Conservation (phyloP, 148 eudicot species). For the Rhododendron ferrugineum region DNA sequence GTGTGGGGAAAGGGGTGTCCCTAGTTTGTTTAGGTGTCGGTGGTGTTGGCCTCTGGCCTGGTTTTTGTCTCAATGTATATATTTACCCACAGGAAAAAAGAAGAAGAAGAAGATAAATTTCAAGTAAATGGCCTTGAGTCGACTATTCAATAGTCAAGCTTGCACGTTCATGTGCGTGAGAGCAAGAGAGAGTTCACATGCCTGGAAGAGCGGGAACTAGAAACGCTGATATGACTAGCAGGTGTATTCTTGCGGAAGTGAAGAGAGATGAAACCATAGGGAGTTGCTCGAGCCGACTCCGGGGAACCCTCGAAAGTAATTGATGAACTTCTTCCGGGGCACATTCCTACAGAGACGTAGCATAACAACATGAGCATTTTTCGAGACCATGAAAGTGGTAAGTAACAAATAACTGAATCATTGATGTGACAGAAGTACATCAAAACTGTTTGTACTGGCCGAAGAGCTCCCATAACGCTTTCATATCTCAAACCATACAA, state of each 20-base stretch:
- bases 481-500: background rate
- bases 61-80: background rate
- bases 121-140: background rate
- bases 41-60: background rate
- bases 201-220: constrained; percentile 31
- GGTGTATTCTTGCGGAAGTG: constrained; percentile 27
- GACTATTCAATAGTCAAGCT: background rate
- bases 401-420: background rate
- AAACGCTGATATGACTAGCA: constrained; percentile 15
- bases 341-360: constrained; percentile 35
- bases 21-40: background rate
- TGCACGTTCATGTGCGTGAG: background rate
- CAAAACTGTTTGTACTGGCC: background rate
- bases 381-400: background rate
- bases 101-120: background rate
- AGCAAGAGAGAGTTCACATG: constrained; percentile 10
- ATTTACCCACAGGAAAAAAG: background rate
- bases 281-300: constrained; percentile 25
- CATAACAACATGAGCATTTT: background rate
- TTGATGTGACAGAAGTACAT: background rate
- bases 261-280: constrained; percentile 26
- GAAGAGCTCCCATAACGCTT: background rate
- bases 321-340: constrained; percentile 29
- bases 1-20: background rate
- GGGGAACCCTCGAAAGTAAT: constrained; percentile 32